These are phyloP conservation scores for Phascolomyces articulosus DNA, from an alignment of 371 early-diverging fungal genomes.

Conservation along the genomic window DNA sequence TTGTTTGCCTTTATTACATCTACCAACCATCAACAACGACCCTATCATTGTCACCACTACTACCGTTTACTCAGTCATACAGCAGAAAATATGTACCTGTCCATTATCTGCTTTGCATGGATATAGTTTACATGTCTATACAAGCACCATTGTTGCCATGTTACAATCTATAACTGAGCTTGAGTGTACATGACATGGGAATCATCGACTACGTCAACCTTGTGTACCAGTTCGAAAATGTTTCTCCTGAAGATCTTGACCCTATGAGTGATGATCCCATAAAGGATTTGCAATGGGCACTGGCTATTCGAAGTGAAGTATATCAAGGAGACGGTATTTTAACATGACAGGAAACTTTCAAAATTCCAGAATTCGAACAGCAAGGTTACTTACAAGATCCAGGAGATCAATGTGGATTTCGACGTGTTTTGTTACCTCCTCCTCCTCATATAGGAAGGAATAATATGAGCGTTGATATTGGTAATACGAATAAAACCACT, in stretches of 20 bases:
- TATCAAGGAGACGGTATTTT: no score
- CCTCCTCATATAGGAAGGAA: no score
- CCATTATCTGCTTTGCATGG: constrained; percentile 13
- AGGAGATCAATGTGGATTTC: not conserved
- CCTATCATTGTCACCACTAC: no score
- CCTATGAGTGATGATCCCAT: not conserved
- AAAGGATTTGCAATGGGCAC: not conserved
- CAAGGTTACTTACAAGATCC: not conserved
- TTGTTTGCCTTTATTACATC: no score
- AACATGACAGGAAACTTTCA: not conserved
- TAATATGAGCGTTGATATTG: no score
- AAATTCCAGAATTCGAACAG: not conserved
- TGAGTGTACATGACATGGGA: constrained; percentile 7
- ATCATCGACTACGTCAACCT: not conserved
- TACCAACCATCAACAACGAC: no score
- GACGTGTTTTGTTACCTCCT: no score
- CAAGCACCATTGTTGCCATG: constrained; percentile 4
- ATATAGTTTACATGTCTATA: constrained; percentile 15
- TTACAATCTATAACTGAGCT: constrained; percentile 8
- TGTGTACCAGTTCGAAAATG: not conserved
- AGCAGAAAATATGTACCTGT: not conserved
- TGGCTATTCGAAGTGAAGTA: not conserved
- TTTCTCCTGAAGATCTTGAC: not conserved
- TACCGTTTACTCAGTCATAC: not conserved
- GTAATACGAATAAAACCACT: not conserved